A percentile compares a stretch with the other conserved stretches of the same genome.
Conservation (phyloP, 495 filamentous ascomycete species). For the Penicillium mononematosum region DNA sequence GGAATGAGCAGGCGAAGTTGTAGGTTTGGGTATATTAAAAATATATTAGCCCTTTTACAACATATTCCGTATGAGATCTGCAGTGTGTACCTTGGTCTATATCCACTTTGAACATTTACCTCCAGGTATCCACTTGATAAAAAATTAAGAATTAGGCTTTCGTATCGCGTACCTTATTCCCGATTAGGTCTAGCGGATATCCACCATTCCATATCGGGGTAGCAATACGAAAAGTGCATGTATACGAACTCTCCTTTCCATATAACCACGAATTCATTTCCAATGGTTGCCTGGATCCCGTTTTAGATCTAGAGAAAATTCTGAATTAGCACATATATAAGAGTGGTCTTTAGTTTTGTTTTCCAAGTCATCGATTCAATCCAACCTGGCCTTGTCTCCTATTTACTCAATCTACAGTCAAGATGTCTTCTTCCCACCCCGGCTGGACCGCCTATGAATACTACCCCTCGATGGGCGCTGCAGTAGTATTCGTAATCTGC, state of each 20-base stretch:
- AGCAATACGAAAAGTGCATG: background rate
- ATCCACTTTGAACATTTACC: no score
- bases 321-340: background rate
- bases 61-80: no score
- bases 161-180: background rate
- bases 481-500: slow-evolving; percentile 48
- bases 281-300: background rate
- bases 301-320: background rate
- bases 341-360: background rate
- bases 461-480: slow-evolving; percentile 47
- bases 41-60: no score
- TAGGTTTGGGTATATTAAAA: slow-evolving; percentile 11
- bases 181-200: background rate
- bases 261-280: background rate
- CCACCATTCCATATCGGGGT: background rate
- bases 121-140: background rate
- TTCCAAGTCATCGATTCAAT: background rate
- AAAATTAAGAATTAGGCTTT: background rate
- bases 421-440: slow-evolving; percentile 13
- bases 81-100: no score
- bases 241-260: background rate
- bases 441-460: slow-evolving; percentile 46
- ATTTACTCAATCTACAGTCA: background rate
- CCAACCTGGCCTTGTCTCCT: background rate
- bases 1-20: slow-evolving; percentile 34